phyloP scores from a whole-genome alignment of 441 rosid species.

The Pelargonium myrrhifolium region DNA sequence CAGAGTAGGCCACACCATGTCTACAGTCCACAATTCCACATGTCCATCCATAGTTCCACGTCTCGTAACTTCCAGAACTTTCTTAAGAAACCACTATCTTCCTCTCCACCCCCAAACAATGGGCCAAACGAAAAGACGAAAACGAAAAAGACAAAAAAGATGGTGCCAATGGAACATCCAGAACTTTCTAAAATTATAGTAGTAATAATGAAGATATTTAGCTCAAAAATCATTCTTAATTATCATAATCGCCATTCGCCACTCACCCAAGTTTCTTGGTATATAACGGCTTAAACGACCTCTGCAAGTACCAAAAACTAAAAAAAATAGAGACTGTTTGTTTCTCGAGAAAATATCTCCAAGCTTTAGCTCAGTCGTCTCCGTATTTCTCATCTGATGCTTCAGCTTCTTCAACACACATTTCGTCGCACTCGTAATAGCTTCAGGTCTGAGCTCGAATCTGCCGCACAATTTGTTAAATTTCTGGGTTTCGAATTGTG shows the following conservation, averaged over 20 bases:
- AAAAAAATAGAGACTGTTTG: not conserved
- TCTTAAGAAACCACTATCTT: slow-evolving; percentile 20
- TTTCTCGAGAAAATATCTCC: slow-evolving; percentile 9
- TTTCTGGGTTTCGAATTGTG: not conserved
- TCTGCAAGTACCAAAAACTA: slow-evolving; percentile 10
- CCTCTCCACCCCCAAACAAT: not conserved
- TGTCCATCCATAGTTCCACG: slow-evolving; percentile 5
- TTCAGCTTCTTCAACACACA: not conserved
- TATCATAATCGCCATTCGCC: not conserved
- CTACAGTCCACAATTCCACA: slow-evolving; percentile 6
- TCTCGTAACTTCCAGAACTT: slow-evolving; percentile 41
- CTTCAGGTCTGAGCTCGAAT: not conserved
- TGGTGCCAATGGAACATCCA: slow-evolving; percentile 18
- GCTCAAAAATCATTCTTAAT: slow-evolving; percentile 1
- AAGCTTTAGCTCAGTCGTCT: not conserved
- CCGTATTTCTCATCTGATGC: not conserved
- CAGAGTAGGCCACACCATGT: slow-evolving; percentile 7
- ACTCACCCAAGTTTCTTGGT: slow-evolving; percentile 7
- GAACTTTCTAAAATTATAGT: slow-evolving; percentile 31
- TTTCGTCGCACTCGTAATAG: not conserved
- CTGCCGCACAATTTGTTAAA: not conserved
- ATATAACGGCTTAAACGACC: slow-evolving; percentile 28
- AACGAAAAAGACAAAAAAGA: not conserved
- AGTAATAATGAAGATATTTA: slow-evolving; percentile 4
- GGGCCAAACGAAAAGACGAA: slow-evolving; percentile 15